Evolutionary conservation across 2,329 filamentous ascomycete species (phyloP), one percentile per base, ranked within the genome.

Genomic region (Alternaria viburni): DNA sequence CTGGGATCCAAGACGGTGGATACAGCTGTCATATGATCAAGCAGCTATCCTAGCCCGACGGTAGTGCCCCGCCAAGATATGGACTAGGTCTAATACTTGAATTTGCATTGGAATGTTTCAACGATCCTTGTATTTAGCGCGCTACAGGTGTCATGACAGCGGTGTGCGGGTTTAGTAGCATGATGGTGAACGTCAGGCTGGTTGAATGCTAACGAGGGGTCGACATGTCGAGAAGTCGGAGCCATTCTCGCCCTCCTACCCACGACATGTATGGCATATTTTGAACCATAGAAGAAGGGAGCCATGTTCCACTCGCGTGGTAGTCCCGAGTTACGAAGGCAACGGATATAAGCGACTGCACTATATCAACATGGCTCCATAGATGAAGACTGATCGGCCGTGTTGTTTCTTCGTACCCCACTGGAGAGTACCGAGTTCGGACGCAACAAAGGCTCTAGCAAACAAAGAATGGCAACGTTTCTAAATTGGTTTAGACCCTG

Each of bases 1-100:
- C 66, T 64, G 64, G 61, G 66, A 67, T 64, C 72, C 73, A 70
- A 66, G 57, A 62, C 59, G 69, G 70, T 71, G 75, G 74, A 68
- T 68, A 65, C 50, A 62, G 61, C 52, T 62, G 71, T 78, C 76
- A 77, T 73, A 74, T 78, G 76, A 78, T 73, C 73, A 69, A 60
- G 61, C 62, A 63, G 56, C 65, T 61, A 61, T 71, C 69, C 64
- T 66, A 64, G 69, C 61, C 58, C 60, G 57, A 67, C 59, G 52
- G 69, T 68, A 70, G 67, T 68, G 68, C 59, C 65, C 60, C 65
- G 69, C 68, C 73, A 70, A 73, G 72, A 43, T 43, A 61, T 67
- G 49, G 60, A 69, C 62, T 64, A 62, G 54, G 62, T 61, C 54
- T 64, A 59, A 63, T 64, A 61, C 59, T 59, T 65, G 64, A 58